These are phyloP conservation scores for Microthlaspi erraticum DNA, from an alignment of 345 rosid genomes.

Conservation along the genomic window DNA sequence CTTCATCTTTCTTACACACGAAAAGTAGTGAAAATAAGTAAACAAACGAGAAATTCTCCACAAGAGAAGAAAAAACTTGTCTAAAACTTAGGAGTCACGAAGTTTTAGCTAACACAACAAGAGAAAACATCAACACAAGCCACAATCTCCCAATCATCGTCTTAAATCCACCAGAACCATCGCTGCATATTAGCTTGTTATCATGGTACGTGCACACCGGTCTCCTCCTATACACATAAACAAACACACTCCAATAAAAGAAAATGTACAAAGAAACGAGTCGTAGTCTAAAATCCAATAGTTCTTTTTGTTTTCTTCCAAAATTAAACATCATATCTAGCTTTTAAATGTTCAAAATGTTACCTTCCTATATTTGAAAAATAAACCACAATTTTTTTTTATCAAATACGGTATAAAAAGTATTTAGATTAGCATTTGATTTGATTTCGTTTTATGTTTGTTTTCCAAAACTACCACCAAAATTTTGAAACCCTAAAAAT, in stretches of 20 bases:
- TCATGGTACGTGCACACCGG: constrained; percentile 75
- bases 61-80: background rate
- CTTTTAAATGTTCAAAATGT: background rate
- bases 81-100: background rate
- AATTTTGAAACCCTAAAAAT: no score
- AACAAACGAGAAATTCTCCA: background rate
- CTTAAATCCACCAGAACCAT: constrained; percentile 50
- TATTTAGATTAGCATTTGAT: no score
- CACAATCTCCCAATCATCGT: constrained; percentile 49
- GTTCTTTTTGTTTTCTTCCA: no score
- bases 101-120: constrained; percentile 30
- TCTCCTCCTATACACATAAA: constrained; percentile 51
- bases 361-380: background rate
- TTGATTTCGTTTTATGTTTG: no score
- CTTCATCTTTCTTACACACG: constrained; percentile 5
- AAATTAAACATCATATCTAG: no score
- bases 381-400: no score
- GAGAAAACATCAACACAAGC: constrained; percentile 35
- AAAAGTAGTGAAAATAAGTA: background rate
- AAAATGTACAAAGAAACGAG: background rate
- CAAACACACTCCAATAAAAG: background rate
- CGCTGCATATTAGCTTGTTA: constrained; percentile 63
- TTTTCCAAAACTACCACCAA: no score
- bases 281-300: no score
- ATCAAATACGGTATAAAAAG: no score